Evolutionary conservation across 2,329 filamentous ascomycete species (phyloP).

Genomic region (Fusarium sp.): DNA sequence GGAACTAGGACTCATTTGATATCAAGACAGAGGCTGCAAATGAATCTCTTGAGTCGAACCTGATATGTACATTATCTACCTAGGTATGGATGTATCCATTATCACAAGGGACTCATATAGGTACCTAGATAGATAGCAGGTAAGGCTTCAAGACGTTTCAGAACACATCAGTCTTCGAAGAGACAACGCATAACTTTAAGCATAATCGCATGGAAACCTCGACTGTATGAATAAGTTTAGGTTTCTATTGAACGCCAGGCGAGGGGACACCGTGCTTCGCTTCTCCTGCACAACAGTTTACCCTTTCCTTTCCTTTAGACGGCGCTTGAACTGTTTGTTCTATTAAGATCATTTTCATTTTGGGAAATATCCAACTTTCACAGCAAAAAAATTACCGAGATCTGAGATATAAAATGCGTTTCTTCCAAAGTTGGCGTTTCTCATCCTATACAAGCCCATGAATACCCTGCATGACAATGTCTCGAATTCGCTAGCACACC

Average conservation of each 20-base stretch:
- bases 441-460: background rate
- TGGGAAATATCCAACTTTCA: conserved; percentile 8
- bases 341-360: conserved; percentile 14
- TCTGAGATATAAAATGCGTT: background rate
- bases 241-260: background rate
- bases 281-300: conserved; percentile 14
- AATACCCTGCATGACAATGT: conserved; percentile 25
- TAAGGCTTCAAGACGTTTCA: background rate
- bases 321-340: too few relatives aligned
- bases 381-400: background rate
- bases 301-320: background rate
- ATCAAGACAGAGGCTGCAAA: background rate
- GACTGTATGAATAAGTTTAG: background rate
- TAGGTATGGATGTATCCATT: too few relatives aligned
- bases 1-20: background rate
- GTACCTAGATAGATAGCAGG: too few relatives aligned
- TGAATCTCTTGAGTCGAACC: background rate
- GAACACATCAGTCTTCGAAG: background rate
- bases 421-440: background rate
- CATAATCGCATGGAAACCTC: background rate
- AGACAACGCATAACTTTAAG: background rate
- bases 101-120: too few relatives aligned
- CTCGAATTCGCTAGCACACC: conserved; percentile 18
- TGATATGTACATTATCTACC: background rate
- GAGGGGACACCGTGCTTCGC: conserved; percentile 19